Evolutionary conservation across 148 eudicot genomes (phyloP), one percentile per base, ranked within the genome.

Genomic region (Vaccinium macrocarpon): DNA sequence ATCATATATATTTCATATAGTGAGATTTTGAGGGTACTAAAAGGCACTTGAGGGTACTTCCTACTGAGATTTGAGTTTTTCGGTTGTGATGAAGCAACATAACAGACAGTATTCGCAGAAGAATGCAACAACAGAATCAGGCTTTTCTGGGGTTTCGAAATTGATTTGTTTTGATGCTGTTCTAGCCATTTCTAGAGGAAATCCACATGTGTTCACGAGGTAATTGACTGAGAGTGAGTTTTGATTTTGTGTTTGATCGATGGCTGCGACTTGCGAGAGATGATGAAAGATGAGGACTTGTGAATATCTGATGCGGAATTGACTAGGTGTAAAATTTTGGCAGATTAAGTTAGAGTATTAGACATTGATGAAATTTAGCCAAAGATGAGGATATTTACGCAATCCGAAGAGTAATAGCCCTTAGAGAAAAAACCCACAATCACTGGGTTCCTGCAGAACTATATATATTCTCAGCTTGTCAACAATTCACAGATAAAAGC

Each of bases 1-100:
- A 81, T n/a, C 74, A 84, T 21, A 13, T 85, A 84, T 42, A 84
- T 82, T 15, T 62, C 62, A 70, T 81, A 21, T 70, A 84, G 76
- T 76, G 75, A 32, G 35, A 32, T 32, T 32, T 53, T 32, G 57
- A 53, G 1, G 1, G 57, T 0, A 53, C 57, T 53, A 53, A 16
- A 53, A 21, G 68, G 52, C 14, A 21, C 3, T 21, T 0, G 66
- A 11, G 66, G 66, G 25, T 19, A 2, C 23, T 6, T 61, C n/a
- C 29, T 64, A 14, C 23, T 25, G 35, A 64, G 5, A 64, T 23
- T 64, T 64, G 11, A 23, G 14, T 29, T 29, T 29, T 64, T 64
- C 32, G 71, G 32, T 23, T 25, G 23, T 64, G 32, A 5, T 64
- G 71, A 64, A 64, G 29, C 71, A 27, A 2, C 77, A 61, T 6